Percentiles rank a stretch among this genome's conserved stretches.
phyloP scores from a whole-genome alignment of 1,139 yeast species.

The Magnusiomyces tetraspermus region DNA sequence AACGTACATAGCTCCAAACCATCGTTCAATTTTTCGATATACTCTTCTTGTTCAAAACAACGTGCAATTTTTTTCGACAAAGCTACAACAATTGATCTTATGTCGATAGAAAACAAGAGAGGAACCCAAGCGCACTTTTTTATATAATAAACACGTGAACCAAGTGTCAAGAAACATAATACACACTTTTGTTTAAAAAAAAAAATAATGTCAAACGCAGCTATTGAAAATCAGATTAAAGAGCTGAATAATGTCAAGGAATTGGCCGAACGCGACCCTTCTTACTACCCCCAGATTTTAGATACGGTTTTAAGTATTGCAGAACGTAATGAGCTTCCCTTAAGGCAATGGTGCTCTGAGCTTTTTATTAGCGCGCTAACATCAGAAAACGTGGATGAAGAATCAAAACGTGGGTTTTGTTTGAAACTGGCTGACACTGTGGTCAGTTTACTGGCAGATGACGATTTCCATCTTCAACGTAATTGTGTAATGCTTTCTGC shows the following conservation, averaged over 20 bases:
- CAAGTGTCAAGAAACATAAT: background rate
- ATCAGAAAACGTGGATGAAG: slow-evolving; percentile 24
- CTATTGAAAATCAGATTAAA: background rate
- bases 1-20: no score
- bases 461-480: slow-evolving; percentile 26
- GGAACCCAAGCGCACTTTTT: no score
- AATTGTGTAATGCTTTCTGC: slow-evolving; percentile 28
- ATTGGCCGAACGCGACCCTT: slow-evolving; percentile 27
- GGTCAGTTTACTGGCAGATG: slow-evolving; percentile 23
- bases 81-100: no score
- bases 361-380: slow-evolving; percentile 35
- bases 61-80: no score
- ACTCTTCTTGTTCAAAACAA: no score
- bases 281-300: slow-evolving; percentile 32
- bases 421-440: slow-evolving; percentile 29
- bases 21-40: no score
- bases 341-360: slow-evolving; percentile 34
- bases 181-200: no score
- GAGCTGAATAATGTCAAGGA: background rate
- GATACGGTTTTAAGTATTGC: slow-evolving; percentile 33
- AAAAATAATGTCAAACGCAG: background rate
- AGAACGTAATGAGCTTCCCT: slow-evolving; percentile 27
- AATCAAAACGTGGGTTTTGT: slow-evolving; percentile 26
- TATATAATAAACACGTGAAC: no score
- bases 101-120: no score